phyloP scores from a whole-genome alignment of 139 green algal genomes.

The Chlorella ohadii region DNA sequence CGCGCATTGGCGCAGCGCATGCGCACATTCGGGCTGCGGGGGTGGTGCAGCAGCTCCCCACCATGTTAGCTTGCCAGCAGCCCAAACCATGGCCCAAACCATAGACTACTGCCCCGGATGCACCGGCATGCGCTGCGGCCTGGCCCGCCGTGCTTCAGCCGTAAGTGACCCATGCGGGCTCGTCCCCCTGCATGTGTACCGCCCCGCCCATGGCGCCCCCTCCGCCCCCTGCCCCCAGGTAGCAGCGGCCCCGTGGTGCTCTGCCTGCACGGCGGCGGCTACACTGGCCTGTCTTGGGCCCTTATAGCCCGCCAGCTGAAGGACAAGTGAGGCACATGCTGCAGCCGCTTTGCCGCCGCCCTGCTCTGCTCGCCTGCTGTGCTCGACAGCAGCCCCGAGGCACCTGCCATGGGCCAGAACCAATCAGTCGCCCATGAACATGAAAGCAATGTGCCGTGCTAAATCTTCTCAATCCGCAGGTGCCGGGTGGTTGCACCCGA shows the following conservation, averaged over 20 bases:
- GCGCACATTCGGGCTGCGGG: no score
- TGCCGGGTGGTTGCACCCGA: constrained; percentile 82
- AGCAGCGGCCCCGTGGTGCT: constrained; percentile 68
- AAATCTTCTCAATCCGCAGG: constrained; percentile 31
- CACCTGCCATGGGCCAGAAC: not conserved
- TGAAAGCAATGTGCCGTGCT: no score
- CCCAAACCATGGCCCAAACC: no score
- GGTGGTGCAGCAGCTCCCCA: no score
- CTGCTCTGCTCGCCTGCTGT: no score
- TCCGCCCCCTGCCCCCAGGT: constrained; percentile 42
- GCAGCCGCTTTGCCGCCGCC: no score
- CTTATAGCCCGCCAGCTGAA: constrained; percentile 76
- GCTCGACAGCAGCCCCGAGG: no score
- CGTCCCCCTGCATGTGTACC: not conserved
- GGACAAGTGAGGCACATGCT: constrained; percentile 59
- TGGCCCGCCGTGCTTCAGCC: not conserved
- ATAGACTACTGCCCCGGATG: no score
- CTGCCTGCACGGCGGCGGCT: constrained; percentile 88
- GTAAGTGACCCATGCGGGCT: not conserved
- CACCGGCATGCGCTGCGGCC: not conserved
- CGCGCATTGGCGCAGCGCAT: no score
- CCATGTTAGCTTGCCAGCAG: no score
- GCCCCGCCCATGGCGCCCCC: not conserved
- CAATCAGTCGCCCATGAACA: not conserved
- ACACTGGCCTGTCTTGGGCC: constrained; percentile 89